Conservation (phyloP, 768 basidiomycete genomes). For the Trametopsis cervina region DNA sequence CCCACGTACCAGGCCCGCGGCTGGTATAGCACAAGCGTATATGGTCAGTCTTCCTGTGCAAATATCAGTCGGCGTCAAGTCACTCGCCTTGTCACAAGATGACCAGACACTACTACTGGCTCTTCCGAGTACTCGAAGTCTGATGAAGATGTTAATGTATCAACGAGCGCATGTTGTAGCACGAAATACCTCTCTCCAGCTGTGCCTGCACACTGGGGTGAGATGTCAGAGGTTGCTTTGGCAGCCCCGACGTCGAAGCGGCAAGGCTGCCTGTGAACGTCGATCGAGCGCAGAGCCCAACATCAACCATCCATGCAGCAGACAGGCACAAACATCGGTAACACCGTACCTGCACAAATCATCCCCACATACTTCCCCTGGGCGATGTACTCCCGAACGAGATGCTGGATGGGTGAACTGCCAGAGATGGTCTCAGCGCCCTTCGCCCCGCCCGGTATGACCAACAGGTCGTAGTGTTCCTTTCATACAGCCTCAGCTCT, state of each 20-base stretch:
- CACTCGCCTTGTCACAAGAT: constrained; percentile 71
- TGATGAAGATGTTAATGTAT: constrained; percentile 20
- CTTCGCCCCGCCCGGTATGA: constrained; percentile 74
- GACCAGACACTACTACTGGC: constrained; percentile 63
- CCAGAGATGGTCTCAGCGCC: constrained; percentile 70
- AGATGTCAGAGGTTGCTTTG: constrained; percentile 64
- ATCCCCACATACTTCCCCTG: constrained; percentile 61
- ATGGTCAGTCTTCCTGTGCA: background rate
- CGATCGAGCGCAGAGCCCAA: background rate
- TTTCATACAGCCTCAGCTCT: constrained; percentile 19
- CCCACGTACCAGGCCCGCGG: constrained; percentile 58
- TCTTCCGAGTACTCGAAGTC: constrained; percentile 73
- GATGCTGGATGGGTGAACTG: constrained; percentile 49
- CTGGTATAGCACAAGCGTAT: constrained; percentile 33
- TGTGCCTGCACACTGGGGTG: constrained; percentile 63
- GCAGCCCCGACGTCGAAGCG: constrained; percentile 55
- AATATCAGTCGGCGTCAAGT: background rate
- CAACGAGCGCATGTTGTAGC: background rate
- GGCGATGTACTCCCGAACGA: constrained; percentile 51
- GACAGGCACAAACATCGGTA: background rate
- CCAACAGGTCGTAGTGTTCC: constrained; percentile 61
- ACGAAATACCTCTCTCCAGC: constrained; percentile 42
- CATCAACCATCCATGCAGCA: background rate
- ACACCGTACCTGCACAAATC: constrained; percentile 70
- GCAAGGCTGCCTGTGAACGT: constrained; percentile 51